phyloP scores from a whole-genome alignment of 176 grass and related monocot species.

The Carex cristatella region DNA sequence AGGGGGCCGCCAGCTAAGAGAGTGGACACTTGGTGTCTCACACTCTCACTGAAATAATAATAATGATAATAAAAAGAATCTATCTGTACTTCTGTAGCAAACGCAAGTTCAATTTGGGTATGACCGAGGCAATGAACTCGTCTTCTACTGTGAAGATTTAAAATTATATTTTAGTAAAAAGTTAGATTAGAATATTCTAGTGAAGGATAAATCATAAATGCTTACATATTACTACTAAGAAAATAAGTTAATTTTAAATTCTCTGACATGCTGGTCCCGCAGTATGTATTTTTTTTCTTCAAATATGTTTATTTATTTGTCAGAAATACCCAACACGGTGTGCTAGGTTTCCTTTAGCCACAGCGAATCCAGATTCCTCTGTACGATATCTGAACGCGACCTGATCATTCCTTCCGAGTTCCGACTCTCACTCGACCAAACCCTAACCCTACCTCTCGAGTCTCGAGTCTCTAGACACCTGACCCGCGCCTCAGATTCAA shows the following conservation, averaged over 20 bases:
- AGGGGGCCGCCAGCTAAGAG: too few relatives aligned
- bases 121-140: too few relatives aligned
- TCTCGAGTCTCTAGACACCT: neutral
- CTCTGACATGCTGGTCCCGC: neutral
- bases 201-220: too few relatives aligned
- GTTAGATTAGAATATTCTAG: too few relatives aligned
- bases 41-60: too few relatives aligned
- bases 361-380: neutral
- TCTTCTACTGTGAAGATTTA: too few relatives aligned
- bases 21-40: too few relatives aligned
- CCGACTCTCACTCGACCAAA: conserved; percentile 1
- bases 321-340: neutral
- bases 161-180: too few relatives aligned
- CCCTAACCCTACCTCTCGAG: neutral
- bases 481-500: neutral
- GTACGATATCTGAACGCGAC: neutral
- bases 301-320: neutral
- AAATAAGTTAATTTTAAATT: neutral
- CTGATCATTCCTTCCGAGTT: neutral
- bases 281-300: neutral
- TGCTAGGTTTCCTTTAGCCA: neutral
- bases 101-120: too few relatives aligned
- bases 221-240: too few relatives aligned
- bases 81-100: too few relatives aligned
- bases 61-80: too few relatives aligned